A percentile compares a stretch with the other conserved stretches of the same genome.
These are phyloP conservation scores for Backusella morwellensis DNA, from an alignment of 192 early-diverging fungal species.

Conservation along the genomic window DNA sequence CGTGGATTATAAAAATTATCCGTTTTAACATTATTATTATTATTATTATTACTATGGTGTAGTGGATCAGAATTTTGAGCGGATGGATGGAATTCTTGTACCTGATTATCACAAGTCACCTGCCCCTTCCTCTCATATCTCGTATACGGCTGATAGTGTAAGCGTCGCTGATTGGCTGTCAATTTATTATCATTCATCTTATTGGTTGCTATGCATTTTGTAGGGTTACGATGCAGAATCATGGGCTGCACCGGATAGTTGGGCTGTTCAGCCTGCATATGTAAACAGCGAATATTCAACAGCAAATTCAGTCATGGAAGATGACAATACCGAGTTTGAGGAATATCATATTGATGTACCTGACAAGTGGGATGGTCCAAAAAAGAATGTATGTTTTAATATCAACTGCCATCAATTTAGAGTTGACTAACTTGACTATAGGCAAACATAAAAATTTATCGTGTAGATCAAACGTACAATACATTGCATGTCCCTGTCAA, in stretches of 20 bases:
- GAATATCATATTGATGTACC: conserved; percentile 29
- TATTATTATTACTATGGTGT: not conserved
- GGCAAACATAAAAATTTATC: conserved; percentile 71
- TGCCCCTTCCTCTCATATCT: not conserved
- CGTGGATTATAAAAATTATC: not conserved
- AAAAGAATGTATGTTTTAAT: conserved; percentile 33
- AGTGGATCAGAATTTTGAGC: conserved; percentile 43
- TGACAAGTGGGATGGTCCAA: conserved; percentile 14
- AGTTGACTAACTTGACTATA: conserved; percentile 24
- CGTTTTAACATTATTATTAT: not conserved
- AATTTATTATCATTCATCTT: not conserved
- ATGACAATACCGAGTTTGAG: conserved; percentile 28
- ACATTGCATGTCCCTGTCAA: conserved; percentile 68
- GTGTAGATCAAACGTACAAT: conserved; percentile 77
- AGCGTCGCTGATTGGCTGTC: not conserved
- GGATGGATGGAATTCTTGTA: conserved; percentile 51
- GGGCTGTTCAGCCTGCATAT: conserved; percentile 58
- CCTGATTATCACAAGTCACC: conserved; percentile 21
- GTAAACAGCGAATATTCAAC: not conserved
- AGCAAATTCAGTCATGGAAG: conserved; percentile 37
- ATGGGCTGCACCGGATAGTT: conserved; percentile 70
- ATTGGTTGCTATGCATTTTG: not conserved
- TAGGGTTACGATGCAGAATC: conserved; percentile 12
- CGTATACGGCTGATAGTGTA: conserved; percentile 12
- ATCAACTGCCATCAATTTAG: not conserved